Percentiles rank a stretch among this genome's conserved stretches.
Evolutionary conservation across 305 asterid genomes (phyloP).

Genomic region (Solanum hybrid): DNA sequence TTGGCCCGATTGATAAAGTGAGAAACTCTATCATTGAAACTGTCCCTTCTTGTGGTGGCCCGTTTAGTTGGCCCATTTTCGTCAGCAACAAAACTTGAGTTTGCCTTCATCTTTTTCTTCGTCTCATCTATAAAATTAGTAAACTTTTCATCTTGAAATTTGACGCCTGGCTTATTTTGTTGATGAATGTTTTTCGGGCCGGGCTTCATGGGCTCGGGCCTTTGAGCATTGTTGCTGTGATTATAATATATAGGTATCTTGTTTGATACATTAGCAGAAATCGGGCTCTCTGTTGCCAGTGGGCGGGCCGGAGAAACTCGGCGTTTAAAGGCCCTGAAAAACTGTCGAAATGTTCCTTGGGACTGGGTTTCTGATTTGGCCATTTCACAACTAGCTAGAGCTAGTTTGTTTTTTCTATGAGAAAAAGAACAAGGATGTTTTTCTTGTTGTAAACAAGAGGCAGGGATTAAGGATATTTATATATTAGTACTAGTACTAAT

Average conservation of each 20-base stretch:
- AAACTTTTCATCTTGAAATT: slow-evolving; percentile 6
- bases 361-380: neutral
- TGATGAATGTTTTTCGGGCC: neutral
- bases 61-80: slow-evolving; percentile 1
- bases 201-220: neutral
- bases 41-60: slow-evolving; percentile 35
- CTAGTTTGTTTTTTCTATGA: neutral
- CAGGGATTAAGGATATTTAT: neutral
- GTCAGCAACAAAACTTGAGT: slow-evolving; percentile 7
- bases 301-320: neutral
- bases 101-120: slow-evolving; percentile 17
- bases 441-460: neutral
- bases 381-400: no score
- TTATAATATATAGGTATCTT: neutral
- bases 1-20: slow-evolving; percentile 34
- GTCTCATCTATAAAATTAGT: slow-evolving; percentile 15
- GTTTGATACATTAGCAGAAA: neutral
- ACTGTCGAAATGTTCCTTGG: neutral
- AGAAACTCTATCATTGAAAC: slow-evolving; percentile 41
- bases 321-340: neutral
- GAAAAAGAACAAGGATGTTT: neutral
- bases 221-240: neutral
- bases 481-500: neutral
- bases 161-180: neutral
- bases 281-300: neutral